phyloP scores from a whole-genome alignment of 257 asterid species.

The Fraxinus excelsior region DNA sequence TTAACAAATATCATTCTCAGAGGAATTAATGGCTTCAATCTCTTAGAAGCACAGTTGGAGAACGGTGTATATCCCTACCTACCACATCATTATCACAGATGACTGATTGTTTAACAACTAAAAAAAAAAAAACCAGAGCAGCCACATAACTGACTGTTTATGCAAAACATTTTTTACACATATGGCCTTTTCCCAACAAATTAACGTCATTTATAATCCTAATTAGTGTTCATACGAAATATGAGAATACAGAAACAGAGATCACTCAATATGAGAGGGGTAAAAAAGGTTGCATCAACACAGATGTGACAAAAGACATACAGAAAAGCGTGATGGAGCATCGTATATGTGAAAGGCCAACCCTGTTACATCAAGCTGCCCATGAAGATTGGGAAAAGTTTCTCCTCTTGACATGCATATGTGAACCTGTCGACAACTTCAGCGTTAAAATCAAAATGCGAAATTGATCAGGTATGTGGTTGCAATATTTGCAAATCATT shows the following conservation, averaged over 20 bases:
- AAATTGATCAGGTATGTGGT: slow-evolving; percentile 10
- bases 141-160: slow-evolving; percentile 8
- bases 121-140: slow-evolving; percentile 5
- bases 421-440: slow-evolving; percentile 66
- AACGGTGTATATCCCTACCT: background rate
- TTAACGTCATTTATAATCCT: background rate
- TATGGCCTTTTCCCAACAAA: slow-evolving; percentile 12
- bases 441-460: slow-evolving; percentile 13
- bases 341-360: slow-evolving; percentile 84
- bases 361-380: slow-evolving; percentile 97
- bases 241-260: slow-evolving; percentile 17
- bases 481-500: slow-evolving; percentile 11
- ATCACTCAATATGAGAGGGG: slow-evolving; percentile 4
- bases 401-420: slow-evolving; percentile 98
- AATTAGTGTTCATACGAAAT: slow-evolving; percentile 11
- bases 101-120: background rate
- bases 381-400: slow-evolving; percentile 93
- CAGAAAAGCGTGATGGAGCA: slow-evolving; percentile 86
- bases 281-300: slow-evolving; percentile 9
- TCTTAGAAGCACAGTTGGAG: slow-evolving; percentile 14
- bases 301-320: slow-evolving; percentile 43
- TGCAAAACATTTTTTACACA: slow-evolving; percentile 6
- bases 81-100: background rate
- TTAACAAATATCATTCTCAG: background rate
- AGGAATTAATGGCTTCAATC: background rate